These are phyloP conservation scores for Chalciporus sphaerocephalus DNA, from an alignment of 768 basidiomycete genomes.

Conservation along the genomic window DNA sequence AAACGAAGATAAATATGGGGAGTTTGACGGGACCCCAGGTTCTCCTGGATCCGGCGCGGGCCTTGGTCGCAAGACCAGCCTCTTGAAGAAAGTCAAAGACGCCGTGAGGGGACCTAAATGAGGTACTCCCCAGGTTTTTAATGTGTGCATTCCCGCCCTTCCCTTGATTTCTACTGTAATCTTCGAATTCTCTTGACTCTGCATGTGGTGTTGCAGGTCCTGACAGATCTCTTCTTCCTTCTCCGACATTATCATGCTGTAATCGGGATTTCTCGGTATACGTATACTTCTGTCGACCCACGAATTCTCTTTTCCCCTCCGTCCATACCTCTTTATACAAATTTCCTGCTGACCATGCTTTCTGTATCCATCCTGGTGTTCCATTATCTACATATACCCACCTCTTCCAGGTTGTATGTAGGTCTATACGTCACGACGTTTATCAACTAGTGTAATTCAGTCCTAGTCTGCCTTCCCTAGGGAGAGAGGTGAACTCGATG, in stretches of 20 bases:
- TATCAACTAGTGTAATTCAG: conserved; percentile 31
- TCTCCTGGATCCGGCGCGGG: conserved; percentile 38
- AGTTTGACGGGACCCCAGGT: conserved; percentile 44
- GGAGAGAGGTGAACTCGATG: too few species aligned
- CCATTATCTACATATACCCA: conserved; percentile 33
- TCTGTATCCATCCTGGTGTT: conserved; percentile 31
- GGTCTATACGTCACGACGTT: conserved; percentile 26
- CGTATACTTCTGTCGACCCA: neutral
- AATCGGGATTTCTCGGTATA: conserved; percentile 2
- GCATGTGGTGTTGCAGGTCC: neutral
- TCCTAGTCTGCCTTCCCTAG: conserved; percentile 8
- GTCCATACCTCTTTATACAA: neutral
- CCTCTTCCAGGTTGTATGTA: conserved; percentile 32
- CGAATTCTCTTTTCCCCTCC: conserved; percentile 1
- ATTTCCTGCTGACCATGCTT: conserved; percentile 18
- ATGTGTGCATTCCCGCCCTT: conserved; percentile 3
- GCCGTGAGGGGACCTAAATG: conserved; percentile 58
- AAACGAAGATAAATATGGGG: conserved; percentile 35
- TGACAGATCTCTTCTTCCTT: neutral
- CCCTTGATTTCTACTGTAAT: conserved; percentile 4
- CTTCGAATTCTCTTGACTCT: conserved; percentile 8
- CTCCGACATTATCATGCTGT: neutral
- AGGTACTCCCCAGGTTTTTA: conserved; percentile 7
- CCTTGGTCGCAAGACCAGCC: conserved; percentile 69
- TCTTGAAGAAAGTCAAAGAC: conserved; percentile 75